Evolutionary conservation across 768 basidiomycete genomes (phyloP), one percentile per base, ranked within the genome.

Genomic region (Cystoderma amianthinum): DNA sequence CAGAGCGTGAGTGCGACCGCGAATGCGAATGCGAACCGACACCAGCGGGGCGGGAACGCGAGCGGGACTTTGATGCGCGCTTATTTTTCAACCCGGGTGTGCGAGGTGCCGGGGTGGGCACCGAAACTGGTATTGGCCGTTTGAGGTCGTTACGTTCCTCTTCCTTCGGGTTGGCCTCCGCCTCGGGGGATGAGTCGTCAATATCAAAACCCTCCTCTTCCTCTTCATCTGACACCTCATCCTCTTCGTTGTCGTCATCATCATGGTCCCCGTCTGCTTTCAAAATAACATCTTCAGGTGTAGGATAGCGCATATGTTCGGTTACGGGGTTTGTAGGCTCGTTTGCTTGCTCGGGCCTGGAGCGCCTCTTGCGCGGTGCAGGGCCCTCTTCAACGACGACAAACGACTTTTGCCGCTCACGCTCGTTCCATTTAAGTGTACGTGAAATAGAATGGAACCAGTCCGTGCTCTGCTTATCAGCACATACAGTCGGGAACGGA

Each of bases 371-470:
- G 18, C 36, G 55, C 48, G 75, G 75, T 12, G 64, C 54, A 1
- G 83, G 79, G 22, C 77, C 81, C 54, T 96, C 94, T 58, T 98
- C 96, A 17, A 99, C 91, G 15, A 99, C 89, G 32, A 98, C 96
- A 50, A 98, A 98, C 4, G 93, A 96, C 59, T 98, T 99, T 58
- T 99, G 96, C 35, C 96, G 80, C 63, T 98, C 92, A 17, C 95
- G 81, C 61, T 99, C 95, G 65, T 99, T 99, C 96, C 96, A 98
- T 60, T 97, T 95, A 37, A 99, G 71, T 6, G 95, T 99, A 17
- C 96, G 78, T 24, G 91, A 90, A 48, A 99, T 98, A 3, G 95
- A 78, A 47, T 91, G 82, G 80, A 99, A 98, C 96, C 96, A 99
- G 56, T 99, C 96, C 2, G 89, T 90, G 15, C 93, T 96, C 57